Percentiles rank a stretch among this genome's conserved stretches.
Conservation (phyloP, 805 yeast species). For the Suhomyces vadensis region DNA sequence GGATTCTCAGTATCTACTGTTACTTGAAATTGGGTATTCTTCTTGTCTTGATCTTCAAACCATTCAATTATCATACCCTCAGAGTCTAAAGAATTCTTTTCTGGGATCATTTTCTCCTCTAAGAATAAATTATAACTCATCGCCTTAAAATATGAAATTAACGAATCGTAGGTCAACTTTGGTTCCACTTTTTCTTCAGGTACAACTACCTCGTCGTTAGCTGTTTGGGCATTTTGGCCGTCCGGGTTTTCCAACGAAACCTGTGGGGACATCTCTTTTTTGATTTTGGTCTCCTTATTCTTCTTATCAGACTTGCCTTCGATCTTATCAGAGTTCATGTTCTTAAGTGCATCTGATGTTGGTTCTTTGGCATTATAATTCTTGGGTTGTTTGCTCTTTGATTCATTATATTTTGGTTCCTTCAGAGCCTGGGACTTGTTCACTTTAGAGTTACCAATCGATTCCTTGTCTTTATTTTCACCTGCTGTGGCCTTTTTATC, state of each 20-base stretch:
- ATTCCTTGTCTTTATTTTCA: no score
- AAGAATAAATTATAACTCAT: conserved; percentile 62
- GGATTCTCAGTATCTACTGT: conserved; percentile 48
- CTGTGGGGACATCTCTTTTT: no score
- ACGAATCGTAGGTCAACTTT: conserved; percentile 47
- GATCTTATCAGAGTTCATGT: no score
- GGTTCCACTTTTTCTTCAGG: conserved; percentile 27
- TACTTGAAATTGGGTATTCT: conserved; percentile 41
- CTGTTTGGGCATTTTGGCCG: no score
- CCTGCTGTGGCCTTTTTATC: no score
- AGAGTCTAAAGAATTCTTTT: conserved; percentile 36
- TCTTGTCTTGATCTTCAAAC: conserved; percentile 47
- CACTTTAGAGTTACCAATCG: no score
- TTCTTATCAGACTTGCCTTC: no score
- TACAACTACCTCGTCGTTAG: no score
- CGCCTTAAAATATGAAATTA: conserved; percentile 55
- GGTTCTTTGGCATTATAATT: neutral
- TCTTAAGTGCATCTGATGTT: neutral
- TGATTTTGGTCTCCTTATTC: no score
- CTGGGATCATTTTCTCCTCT: conserved; percentile 53
- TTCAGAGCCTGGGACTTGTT: no score
- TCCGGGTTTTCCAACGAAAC: no score
- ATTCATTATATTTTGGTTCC: neutral
- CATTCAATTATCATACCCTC: conserved; percentile 54
- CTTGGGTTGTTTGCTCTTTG: neutral